Evolutionary conservation across 2,329 filamentous ascomycete species (phyloP).

Genomic region (Lachnum nothofagi): DNA sequence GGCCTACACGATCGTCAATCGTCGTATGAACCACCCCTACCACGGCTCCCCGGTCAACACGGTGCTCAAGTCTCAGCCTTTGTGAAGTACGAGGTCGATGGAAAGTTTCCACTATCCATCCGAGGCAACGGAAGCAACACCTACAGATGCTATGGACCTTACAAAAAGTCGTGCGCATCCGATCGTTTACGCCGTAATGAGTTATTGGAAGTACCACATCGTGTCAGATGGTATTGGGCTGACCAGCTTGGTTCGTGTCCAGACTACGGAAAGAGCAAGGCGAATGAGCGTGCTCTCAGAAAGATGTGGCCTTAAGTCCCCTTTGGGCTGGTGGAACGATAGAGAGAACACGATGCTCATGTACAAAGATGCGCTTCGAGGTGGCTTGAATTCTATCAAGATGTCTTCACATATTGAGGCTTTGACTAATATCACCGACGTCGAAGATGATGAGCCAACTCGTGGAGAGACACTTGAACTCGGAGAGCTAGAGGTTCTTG

Average conservation of each 20-base stretch:
- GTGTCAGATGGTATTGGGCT: slow-evolving; percentile 2
- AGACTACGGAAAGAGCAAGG: not conserved
- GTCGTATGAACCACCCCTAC: slow-evolving; percentile 1
- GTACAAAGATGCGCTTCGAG: not conserved
- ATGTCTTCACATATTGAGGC: not conserved
- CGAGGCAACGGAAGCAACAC: not conserved
- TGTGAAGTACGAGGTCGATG: not conserved
- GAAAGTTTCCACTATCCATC: slow-evolving; percentile 1
- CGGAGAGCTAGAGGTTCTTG: not conserved
- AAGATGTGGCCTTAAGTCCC: not conserved
- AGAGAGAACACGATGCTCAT: not conserved
- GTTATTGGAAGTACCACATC: not conserved
- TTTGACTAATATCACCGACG: not conserved
- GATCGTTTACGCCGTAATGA: slow-evolving; percentile 1
- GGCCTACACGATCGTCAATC: not conserved
- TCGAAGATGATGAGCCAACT: not conserved
- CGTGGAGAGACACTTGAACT: not conserved
- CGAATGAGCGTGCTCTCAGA: not conserved
- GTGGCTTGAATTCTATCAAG: not conserved
- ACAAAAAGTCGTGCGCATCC: not conserved
- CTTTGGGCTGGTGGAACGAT: not conserved
- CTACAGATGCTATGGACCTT: slow-evolving; percentile 3
- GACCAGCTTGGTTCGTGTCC: not conserved
- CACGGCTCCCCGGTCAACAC: not conserved
- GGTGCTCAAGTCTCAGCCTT: not conserved